A percentile compares a stretch with the other conserved stretches of the same genome.
Conservation (phyloP, 768 basidiomycete species). For the Dictyophora rubrovolvata region DNA sequence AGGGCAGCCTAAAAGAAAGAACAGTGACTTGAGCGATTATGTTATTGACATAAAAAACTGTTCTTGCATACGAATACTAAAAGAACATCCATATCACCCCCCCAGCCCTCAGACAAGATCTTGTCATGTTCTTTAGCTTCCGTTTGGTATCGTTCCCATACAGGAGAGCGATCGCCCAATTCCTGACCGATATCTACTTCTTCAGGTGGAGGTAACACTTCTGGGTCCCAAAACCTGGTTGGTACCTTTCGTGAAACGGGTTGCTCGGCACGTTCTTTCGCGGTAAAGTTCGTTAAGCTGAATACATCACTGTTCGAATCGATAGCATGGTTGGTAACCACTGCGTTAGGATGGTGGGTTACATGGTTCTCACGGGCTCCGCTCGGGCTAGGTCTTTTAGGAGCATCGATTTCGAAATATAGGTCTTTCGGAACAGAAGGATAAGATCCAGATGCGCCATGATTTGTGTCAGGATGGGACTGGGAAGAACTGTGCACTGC, state of each 20-base stretch:
- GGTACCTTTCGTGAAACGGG: neutral
- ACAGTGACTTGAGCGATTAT: neutral
- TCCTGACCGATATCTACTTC: conserved; percentile 3
- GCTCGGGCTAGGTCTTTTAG: neutral
- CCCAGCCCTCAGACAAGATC: conserved; percentile 14
- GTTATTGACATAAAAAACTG: neutral
- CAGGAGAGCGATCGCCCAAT: neutral
- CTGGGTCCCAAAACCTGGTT: conserved; percentile 2
- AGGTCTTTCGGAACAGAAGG: neutral
- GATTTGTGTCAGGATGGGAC: too few relatives aligned
- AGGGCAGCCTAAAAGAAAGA: conserved; percentile 26
- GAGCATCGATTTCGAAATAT: neutral
- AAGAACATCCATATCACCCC: conserved; percentile 15
- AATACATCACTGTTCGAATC: neutral
- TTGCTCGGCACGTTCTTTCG: neutral
- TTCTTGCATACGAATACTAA: conserved; percentile 19
- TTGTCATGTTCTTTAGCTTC: conserved; percentile 14
- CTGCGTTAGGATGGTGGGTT: neutral
- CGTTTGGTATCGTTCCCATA: conserved; percentile 12
- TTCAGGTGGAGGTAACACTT: neutral
- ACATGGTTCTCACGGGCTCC: neutral
- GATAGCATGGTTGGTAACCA: neutral
- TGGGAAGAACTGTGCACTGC: too few relatives aligned
- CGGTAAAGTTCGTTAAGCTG: neutral
- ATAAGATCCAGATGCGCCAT: neutral